A percentile compares a stretch with the other conserved stretches of the same genome.
Evolutionary conservation across 441 rosid genomes (phyloP).

Genomic region (Erodium texanum): DNA sequence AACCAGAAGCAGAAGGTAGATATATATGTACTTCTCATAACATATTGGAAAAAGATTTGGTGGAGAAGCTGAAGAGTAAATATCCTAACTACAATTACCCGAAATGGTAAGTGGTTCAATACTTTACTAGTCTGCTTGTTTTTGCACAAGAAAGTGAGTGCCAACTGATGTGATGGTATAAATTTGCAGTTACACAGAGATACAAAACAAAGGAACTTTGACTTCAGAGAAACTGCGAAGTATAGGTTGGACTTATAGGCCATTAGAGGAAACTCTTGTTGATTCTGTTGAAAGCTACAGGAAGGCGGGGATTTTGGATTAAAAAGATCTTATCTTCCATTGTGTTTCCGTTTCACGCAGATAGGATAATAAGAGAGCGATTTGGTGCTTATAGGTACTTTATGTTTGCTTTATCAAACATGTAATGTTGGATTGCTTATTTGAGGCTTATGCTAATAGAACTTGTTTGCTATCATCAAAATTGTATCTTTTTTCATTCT

Average conservation of each 20-base stretch:
- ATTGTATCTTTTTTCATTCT: neutral
- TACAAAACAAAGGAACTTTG: slow-evolving; percentile 19
- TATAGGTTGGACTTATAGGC: slow-evolving; percentile 61
- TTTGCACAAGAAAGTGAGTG: neutral
- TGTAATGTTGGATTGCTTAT: neutral
- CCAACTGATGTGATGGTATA: neutral
- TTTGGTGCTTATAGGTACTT: neutral
- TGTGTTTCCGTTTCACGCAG: neutral
- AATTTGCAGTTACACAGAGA: slow-evolving; percentile 38
- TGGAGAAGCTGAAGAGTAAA: slow-evolving; percentile 39
- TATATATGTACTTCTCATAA: slow-evolving; percentile 44
- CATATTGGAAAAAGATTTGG: slow-evolving; percentile 26
- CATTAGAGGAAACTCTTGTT: slow-evolving; percentile 52
- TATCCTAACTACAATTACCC: slow-evolving; percentile 63
- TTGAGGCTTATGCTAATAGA: neutral
- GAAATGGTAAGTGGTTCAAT: slow-evolving; percentile 30
- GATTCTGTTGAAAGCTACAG: slow-evolving; percentile 63
- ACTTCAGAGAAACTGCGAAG: slow-evolving; percentile 58
- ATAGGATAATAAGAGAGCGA: neutral
- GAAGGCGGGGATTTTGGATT: slow-evolving; percentile 48
- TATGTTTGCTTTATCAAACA: neutral
- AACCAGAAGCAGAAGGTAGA: slow-evolving; percentile 74
- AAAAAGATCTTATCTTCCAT: neutral
- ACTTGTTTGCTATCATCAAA: neutral
- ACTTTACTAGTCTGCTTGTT: neutral